Conservation (phyloP, 2,329 filamentous ascomycete genomes). For the Aureobasidium sp. region DNA sequence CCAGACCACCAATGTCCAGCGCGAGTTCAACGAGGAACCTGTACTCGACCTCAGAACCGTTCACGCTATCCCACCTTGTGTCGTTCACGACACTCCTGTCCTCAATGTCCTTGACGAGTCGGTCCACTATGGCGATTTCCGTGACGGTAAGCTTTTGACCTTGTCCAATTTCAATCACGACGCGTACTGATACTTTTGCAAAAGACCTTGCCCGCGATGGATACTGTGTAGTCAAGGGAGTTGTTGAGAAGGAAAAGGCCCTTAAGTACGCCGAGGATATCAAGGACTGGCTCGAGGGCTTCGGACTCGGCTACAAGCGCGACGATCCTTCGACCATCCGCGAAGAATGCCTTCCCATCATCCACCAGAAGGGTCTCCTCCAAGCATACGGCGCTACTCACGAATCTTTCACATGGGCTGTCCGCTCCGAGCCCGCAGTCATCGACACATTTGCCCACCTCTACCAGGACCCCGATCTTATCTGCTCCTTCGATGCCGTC, state of each 20-base stretch:
- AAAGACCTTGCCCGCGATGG: constrained; percentile 26
- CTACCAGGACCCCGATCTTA: constrained; percentile 30
- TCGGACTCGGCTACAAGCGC: constrained; percentile 19
- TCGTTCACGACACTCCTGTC: constrained; percentile 1
- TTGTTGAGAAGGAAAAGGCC: constrained; percentile 34
- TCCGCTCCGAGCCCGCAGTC: constrained; percentile 30
- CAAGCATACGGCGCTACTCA: constrained; percentile 28
- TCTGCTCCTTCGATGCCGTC: constrained; percentile 31
- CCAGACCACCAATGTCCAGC: not conserved
- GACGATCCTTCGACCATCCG: constrained; percentile 28
- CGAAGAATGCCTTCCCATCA: constrained; percentile 29
- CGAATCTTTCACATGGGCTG: constrained; percentile 34
- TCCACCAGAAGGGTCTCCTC: constrained; percentile 25
- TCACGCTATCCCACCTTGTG: not conserved
- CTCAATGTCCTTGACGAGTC: constrained; percentile 1
- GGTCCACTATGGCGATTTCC: constrained; percentile 5
- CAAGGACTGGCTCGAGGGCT: constrained; percentile 26
- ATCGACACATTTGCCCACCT: constrained; percentile 28
- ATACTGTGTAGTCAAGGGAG: constrained; percentile 39
- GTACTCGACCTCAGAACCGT: not conserved
- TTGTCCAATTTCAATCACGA: not conserved
- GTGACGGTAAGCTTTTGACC: not conserved
- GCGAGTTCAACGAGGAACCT: not conserved
- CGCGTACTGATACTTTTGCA: not conserved
- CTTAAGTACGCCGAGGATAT: constrained; percentile 25